Evolutionary conservation across 768 basidiomycete genomes (phyloP).

Genomic region (Clavaria fumosa): DNA sequence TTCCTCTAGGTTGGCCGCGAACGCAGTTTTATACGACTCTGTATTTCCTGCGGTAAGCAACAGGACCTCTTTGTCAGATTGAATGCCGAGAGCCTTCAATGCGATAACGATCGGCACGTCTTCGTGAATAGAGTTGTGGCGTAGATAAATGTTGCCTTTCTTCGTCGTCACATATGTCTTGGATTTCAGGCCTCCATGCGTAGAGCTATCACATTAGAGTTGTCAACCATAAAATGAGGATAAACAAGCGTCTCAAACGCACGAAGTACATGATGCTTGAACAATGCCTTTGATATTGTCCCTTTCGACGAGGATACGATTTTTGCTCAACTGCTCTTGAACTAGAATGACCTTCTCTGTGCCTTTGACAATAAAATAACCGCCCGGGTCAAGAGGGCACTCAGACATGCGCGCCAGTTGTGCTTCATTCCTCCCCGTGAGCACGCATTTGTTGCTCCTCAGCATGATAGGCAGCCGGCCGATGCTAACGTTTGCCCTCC

Average conservation of each 20-base stretch:
- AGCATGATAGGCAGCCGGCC: constrained; percentile 95
- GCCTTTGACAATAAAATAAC: constrained; percentile 97
- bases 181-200: constrained; percentile 77
- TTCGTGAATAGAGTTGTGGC: constrained; percentile 95
- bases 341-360: constrained; percentile 99
- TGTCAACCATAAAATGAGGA: constrained; percentile 2
- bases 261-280: constrained; percentile 95
- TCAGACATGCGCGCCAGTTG: constrained; percentile 91
- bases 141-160: constrained; percentile 86
- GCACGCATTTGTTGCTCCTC: constrained; percentile 84
- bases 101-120: constrained; percentile 94
- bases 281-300: constrained; percentile 82
- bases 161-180: constrained; percentile 97
- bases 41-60: constrained; percentile 85
- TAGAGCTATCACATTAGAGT: constrained; percentile 34
- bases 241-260: constrained; percentile 18
- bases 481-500: constrained; percentile 64
- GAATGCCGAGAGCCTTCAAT: constrained; percentile 90
- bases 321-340: constrained; percentile 97
- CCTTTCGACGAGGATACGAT: constrained; percentile 95
- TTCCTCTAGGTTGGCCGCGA: constrained; percentile 88
- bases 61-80: constrained; percentile 95
- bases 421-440: constrained; percentile 60
- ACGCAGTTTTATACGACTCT: constrained; percentile 73
- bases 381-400: constrained; percentile 97